phyloP scores from a whole-genome alignment of 768 basidiomycete genomes.

The Boletus edulis region DNA sequence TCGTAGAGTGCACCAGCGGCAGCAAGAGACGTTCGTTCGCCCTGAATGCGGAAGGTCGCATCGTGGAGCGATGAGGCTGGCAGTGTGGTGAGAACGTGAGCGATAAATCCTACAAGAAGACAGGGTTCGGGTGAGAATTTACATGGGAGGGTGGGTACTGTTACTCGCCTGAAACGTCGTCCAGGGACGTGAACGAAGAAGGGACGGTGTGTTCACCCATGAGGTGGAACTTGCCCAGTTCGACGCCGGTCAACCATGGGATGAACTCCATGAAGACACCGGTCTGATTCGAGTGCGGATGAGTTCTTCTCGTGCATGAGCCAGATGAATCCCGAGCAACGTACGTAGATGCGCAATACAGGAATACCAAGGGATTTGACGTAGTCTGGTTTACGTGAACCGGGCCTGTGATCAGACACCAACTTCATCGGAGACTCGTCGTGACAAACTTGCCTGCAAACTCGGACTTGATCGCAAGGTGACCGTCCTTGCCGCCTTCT shows the following conservation, averaged over 20 bases:
- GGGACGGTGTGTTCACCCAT: conserved; percentile 32
- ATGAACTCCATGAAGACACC: conserved; percentile 35
- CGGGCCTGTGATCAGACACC: not conserved
- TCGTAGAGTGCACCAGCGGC: conserved; percentile 30
- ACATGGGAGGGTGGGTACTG: not conserved
- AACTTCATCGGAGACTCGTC: not conserved
- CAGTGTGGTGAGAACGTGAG: conserved; percentile 32
- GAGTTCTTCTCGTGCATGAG: not conserved
- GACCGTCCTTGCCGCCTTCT: conserved; percentile 29
- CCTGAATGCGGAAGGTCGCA: conserved; percentile 35
- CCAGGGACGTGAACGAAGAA: conserved; percentile 32
- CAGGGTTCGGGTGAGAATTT: conserved; percentile 1
- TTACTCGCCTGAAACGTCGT: conserved; percentile 34
- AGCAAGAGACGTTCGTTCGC: conserved; percentile 29
- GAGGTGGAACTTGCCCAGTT: conserved; percentile 30
- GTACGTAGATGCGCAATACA: conserved; percentile 31
- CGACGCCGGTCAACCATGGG: conserved; percentile 28
- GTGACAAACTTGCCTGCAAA: conserved; percentile 24
- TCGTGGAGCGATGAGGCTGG: conserved; percentile 26
- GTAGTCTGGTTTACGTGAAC: conserved; percentile 20
- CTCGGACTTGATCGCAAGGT: conserved; percentile 23
- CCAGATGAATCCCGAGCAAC: not conserved
- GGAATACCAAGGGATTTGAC: conserved; percentile 31
- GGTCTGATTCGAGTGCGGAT: conserved; percentile 18
- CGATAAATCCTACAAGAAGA: conserved; percentile 33